Percentiles rank a stretch among this genome's conserved stretches.
Evolutionary conservation across 176 grass and related monocot species (phyloP).

Genomic region (Hordeum marinum): DNA sequence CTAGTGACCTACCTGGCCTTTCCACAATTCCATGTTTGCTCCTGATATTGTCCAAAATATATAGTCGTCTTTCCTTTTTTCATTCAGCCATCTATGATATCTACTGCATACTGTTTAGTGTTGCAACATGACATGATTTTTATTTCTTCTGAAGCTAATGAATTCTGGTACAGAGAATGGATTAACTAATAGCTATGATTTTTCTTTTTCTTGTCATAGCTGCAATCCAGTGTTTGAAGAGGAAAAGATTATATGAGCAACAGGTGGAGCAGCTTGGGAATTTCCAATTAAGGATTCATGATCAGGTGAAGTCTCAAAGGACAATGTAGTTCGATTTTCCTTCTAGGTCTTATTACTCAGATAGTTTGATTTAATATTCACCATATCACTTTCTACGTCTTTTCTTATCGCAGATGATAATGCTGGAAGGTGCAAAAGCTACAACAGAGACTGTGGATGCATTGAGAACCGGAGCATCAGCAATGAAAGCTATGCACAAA

Average conservation of each 20-base stretch:
- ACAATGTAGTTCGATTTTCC: constrained; percentile 6
- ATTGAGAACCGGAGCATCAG: constrained; percentile 85
- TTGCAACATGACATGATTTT: neutral
- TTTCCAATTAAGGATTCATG: constrained; percentile 97
- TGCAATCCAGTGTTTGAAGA: constrained; percentile 97
- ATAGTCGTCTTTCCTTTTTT: neutral
- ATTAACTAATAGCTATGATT: neutral
- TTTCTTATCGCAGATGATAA: constrained; percentile 76
- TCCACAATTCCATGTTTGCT: neutral
- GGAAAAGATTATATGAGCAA: constrained; percentile 94
- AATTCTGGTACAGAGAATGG: constrained; percentile 10
- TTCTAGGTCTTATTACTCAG: neutral
- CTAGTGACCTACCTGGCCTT: neutral
- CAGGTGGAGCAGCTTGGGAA: constrained; percentile 98
- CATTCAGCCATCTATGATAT: neutral
- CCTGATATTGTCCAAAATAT: neutral
- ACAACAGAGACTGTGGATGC: constrained; percentile 97
- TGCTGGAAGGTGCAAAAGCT: constrained; percentile 97
- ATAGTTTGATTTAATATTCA: neutral
- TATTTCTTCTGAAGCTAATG: neutral
- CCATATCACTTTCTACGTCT: neutral
- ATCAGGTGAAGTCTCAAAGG: constrained; percentile 58
- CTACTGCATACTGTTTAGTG: constrained; percentile 6
- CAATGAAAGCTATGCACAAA: constrained; percentile 97
- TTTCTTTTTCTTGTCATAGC: constrained; percentile 38